Evolutionary conservation across 2,329 filamentous ascomycete species (phyloP).

Genomic region (Scytalidium sp.): DNA sequence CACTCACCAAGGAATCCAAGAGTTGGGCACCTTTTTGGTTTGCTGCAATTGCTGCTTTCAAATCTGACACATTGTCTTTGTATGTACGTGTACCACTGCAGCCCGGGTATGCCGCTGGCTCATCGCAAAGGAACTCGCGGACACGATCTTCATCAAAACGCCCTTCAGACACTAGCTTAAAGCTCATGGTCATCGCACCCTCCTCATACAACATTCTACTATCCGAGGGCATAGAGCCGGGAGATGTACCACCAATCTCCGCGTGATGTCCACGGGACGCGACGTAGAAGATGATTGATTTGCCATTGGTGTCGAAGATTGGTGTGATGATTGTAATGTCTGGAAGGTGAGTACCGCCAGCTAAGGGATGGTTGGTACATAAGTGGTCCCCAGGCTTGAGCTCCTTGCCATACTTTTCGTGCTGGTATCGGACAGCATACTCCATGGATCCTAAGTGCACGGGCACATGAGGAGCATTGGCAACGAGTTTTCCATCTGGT

Average conservation of each 20-base stretch:
- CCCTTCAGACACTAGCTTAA: constrained; percentile 70
- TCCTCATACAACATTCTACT: constrained; percentile 63
- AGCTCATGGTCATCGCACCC: constrained; percentile 56
- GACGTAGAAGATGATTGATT: constrained; percentile 79
- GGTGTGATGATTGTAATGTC: constrained; percentile 81
- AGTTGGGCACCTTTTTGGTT: constrained; percentile 78
- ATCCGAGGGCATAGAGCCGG: constrained; percentile 77
- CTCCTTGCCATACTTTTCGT: constrained; percentile 72
- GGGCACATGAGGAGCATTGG: constrained; percentile 75
- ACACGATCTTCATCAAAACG: constrained; percentile 74
- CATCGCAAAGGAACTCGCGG: constrained; percentile 62
- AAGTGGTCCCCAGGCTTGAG: constrained; percentile 76
- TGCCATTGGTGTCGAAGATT: constrained; percentile 60
- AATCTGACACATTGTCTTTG: constrained; percentile 77
- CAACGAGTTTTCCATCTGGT: constrained; percentile 68
- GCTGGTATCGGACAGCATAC: constrained; percentile 61
- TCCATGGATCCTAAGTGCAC: constrained; percentile 16
- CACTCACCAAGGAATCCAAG: constrained; percentile 67
- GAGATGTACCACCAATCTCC: constrained; percentile 78
- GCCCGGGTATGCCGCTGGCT: constrained; percentile 68
- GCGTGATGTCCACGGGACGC: constrained; percentile 74
- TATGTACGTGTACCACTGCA: constrained; percentile 75
- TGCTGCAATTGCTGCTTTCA: constrained; percentile 79
- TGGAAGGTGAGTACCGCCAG: constrained; percentile 75
- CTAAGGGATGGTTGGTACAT: constrained; percentile 73